Evolutionary conservation across 306 rosid species (phyloP).

Genomic region (Phaseolus lunatus): DNA sequence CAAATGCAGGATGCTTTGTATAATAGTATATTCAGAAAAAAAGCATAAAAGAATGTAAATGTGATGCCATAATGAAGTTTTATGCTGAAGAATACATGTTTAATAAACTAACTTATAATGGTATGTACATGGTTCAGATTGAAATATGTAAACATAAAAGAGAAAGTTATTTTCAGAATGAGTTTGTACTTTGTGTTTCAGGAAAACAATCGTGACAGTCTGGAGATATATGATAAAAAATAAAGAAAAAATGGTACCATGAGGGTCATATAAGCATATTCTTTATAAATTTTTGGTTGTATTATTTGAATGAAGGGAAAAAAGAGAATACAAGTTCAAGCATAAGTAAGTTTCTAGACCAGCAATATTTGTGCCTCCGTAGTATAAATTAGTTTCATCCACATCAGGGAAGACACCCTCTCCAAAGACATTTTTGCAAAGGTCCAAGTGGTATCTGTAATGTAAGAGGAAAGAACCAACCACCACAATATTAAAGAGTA

Average conservation of each 20-base stretch:
- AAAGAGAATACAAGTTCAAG: neutral
- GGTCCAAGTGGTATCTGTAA: conserved; percentile 91
- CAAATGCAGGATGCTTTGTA: too few relatives aligned
- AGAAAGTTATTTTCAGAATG: neutral
- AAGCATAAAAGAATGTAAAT: too few relatives aligned
- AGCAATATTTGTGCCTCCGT: conserved; percentile 87
- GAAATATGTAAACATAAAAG: conserved; percentile 16
- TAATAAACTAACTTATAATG: neutral
- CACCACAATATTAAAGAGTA: neutral
- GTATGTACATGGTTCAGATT: too few relatives aligned
- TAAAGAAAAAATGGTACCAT: conserved; percentile 7
- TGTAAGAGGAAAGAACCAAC: conserved; percentile 15
- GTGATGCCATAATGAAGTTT: too few relatives aligned
- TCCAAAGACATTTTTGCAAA: conserved; percentile 93
- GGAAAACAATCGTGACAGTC: conserved; percentile 9
- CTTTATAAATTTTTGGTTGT: conserved; percentile 16
- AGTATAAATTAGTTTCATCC: conserved; percentile 72
- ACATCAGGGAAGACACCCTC: conserved; percentile 88
- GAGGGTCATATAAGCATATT: conserved; percentile 13
- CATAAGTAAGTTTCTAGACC: conserved; percentile 55
- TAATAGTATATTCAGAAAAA: too few relatives aligned
- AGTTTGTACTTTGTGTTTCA: neutral
- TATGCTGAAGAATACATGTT: conserved; percentile 1
- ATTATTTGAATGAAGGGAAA: neutral
- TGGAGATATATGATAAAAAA: neutral